These are phyloP conservation scores for Stentor coeruleus DNA, from an alignment of 73 alveolate species.

Conservation along the genomic window DNA sequence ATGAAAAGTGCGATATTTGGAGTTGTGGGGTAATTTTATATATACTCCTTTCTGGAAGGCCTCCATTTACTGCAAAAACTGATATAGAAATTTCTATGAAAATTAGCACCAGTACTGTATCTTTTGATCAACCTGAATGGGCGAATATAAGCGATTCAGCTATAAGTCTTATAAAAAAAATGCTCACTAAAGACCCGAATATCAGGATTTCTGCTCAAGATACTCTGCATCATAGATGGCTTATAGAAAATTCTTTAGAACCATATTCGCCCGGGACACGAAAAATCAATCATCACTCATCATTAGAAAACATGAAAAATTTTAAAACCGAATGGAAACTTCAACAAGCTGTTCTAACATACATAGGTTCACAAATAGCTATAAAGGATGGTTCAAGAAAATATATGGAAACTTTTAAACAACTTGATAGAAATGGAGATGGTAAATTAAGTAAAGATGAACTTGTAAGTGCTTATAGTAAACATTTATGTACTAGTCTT, in stretches of 20 bases:
- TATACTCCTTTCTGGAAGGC: slow-evolving; percentile 26
- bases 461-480: neutral
- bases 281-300: neutral
- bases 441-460: neutral
- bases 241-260: neutral
- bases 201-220: neutral
- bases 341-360: neutral
- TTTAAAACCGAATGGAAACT: neutral
- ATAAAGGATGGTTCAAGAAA: neutral
- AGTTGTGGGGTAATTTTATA: slow-evolving; percentile 46
- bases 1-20: slow-evolving; percentile 46
- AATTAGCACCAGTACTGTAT: neutral
- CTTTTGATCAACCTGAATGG: neutral
- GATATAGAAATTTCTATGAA: neutral
- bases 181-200: neutral
- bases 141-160: neutral
- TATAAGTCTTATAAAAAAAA: too few species aligned
- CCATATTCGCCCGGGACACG: neutral
- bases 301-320: neutral
- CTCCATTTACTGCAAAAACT: slow-evolving; percentile 36
- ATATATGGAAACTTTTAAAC: too few species aligned
- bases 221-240: neutral
- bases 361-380: neutral
- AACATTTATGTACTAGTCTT: neutral
- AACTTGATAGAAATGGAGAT: neutral